phyloP scores from a whole-genome alignment of 495 filamentous ascomycete genomes.

The Elasticomyces elasticus region DNA sequence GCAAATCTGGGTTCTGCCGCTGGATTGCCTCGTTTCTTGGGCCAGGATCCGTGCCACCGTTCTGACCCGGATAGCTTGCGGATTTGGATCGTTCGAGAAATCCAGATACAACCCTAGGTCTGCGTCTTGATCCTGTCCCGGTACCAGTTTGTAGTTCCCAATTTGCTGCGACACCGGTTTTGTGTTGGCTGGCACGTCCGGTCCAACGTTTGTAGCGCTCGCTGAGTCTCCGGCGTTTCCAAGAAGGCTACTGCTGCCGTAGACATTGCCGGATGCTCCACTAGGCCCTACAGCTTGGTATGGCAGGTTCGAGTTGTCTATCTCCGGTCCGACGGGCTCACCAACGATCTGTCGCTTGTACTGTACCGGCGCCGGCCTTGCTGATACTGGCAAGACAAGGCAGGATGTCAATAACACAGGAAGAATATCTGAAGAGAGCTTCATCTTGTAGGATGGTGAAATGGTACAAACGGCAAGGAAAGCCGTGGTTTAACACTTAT shows the following conservation, averaged over 20 bases:
- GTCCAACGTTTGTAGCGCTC: not conserved
- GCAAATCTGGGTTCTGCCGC: slow-evolving; percentile 53
- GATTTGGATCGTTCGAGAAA: slow-evolving; percentile 49
- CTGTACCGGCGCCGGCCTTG: not conserved
- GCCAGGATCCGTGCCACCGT: slow-evolving; percentile 49
- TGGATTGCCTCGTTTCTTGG: slow-evolving; percentile 52
- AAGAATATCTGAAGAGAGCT: too few relatives aligned
- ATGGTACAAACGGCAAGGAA: too few relatives aligned
- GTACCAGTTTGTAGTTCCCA: slow-evolving; percentile 28
- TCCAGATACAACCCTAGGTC: slow-evolving; percentile 53
- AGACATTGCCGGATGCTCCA: not conserved
- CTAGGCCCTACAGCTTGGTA: not conserved
- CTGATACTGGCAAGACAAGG: too few relatives aligned
- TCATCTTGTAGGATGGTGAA: too few relatives aligned
- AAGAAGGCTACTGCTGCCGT: not conserved
- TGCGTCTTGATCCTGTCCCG: slow-evolving; percentile 48
- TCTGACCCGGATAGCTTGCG: slow-evolving; percentile 56
- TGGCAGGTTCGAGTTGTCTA: not conserved
- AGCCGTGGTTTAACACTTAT: too few relatives aligned
- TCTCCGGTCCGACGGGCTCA: not conserved
- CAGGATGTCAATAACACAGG: too few relatives aligned
- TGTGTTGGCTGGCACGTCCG: not conserved
- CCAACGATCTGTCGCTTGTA: not conserved
- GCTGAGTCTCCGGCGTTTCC: slow-evolving; percentile 17
- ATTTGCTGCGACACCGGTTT: too few relatives aligned